Evolutionary conservation across 257 asterid genomes (phyloP).

Genomic region (Plantago elongata): DNA sequence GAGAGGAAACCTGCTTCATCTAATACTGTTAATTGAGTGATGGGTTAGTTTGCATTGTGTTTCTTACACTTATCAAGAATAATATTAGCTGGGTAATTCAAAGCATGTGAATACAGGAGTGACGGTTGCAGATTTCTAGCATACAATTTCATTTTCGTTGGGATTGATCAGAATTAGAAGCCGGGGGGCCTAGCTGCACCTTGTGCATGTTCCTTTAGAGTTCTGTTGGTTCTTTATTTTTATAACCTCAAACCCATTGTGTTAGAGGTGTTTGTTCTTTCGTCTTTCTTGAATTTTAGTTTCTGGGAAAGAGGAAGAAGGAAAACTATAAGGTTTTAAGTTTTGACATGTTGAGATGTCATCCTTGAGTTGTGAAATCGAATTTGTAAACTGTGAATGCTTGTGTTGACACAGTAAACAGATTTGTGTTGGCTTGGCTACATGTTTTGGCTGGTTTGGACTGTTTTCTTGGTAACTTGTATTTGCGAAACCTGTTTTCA

Average conservation of each 20-base stretch:
- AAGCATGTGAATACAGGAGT: constrained; percentile 13
- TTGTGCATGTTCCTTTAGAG: constrained; percentile 16
- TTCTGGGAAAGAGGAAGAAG: constrained; percentile 17
- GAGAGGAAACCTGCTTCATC: constrained; percentile 25
- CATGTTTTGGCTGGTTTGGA: constrained; percentile 13
- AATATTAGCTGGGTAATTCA: constrained; percentile 1
- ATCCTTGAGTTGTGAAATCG: constrained; percentile 16
- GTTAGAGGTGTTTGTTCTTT: constrained; percentile 21
- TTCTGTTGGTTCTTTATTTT: constrained; percentile 17
- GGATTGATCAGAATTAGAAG: background rate
- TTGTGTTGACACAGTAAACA: constrained; percentile 13
- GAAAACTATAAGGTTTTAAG: constrained; percentile 18
- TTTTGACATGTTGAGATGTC: constrained; percentile 19
- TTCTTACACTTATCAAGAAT: constrained; percentile 3
- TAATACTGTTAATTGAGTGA: constrained; percentile 17
- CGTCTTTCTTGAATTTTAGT: constrained; percentile 32
- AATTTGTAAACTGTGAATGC: constrained; percentile 22
- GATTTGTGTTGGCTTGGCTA: constrained; percentile 18
- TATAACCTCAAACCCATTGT: constrained; percentile 11
- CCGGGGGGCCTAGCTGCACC: constrained; percentile 19
- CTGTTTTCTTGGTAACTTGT: too few relatives aligned
- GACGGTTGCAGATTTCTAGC: constrained; percentile 3
- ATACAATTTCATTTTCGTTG: constrained; percentile 6
- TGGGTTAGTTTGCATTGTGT: constrained; percentile 9
- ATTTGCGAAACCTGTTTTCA: background rate